phyloP scores from a whole-genome alignment of 225 moss, liverwort and hornwort species.

The Bryum argenteum region DNA sequence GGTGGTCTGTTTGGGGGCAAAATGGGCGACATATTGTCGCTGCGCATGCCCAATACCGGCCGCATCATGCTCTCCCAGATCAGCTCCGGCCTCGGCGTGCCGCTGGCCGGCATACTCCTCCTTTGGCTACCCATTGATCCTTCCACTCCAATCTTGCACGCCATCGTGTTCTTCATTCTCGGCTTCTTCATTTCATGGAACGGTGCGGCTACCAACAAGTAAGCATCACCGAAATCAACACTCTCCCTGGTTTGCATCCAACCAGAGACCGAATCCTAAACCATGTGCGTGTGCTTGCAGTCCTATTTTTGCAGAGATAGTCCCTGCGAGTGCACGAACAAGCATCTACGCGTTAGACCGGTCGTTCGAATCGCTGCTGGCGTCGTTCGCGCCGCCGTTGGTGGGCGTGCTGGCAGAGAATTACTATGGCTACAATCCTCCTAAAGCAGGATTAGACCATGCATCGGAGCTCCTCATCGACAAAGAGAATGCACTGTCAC shows the following conservation, averaged over 20 bases:
- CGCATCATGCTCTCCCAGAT: conserved; percentile 95
- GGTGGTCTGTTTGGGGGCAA: conserved; percentile 84
- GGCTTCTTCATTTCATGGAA: conserved; percentile 88
- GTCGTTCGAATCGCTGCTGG: conserved; percentile 73
- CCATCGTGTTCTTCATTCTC: conserved; percentile 59
- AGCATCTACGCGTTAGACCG: conserved; percentile 88
- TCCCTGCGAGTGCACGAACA: conserved; percentile 81
- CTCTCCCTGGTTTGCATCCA: no score
- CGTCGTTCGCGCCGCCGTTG: conserved; percentile 83
- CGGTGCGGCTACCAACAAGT: conserved; percentile 84
- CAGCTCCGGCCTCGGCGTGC: conserved; percentile 79
- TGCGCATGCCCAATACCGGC: conserved; percentile 76
- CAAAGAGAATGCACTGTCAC: conserved; percentile 69
- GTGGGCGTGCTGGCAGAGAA: conserved; percentile 83
- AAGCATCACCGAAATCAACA: conserved; percentile 8
- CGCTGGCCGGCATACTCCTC: conserved; percentile 71
- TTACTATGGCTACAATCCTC: conserved; percentile 72
- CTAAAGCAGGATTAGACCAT: conserved; percentile 36
- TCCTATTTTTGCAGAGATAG: conserved; percentile 97
- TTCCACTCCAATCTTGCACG: conserved; percentile 61
- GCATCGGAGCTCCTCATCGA: conserved; percentile 49
- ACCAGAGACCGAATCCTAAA: no score
- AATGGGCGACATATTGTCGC: conserved; percentile 75
- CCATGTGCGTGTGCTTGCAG: conserved; percentile 36
- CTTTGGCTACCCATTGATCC: conserved; percentile 69